Conservation (phyloP, 257 asterid genomes). For the Capsicum baccatum region DNA sequence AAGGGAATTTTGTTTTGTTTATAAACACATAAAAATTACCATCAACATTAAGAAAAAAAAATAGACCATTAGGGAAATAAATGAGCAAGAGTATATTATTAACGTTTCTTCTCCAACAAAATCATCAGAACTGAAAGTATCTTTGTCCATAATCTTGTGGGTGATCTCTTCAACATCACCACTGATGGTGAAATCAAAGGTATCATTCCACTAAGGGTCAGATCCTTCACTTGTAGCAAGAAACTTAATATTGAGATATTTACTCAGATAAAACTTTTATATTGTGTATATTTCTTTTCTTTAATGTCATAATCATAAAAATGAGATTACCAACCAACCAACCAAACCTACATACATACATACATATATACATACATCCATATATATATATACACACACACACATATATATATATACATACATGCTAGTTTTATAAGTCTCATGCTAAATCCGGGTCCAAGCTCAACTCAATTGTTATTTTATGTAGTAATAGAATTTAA, state of each 20-base stretch:
- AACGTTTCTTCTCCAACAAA: slow-evolving; percentile 78
- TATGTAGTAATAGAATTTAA: too few relatives aligned
- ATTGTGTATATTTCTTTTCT: not conserved
- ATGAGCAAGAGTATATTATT: slow-evolving; percentile 34
- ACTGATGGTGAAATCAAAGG: slow-evolving; percentile 66
- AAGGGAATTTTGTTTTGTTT: slow-evolving; percentile 55
- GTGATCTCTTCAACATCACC: slow-evolving; percentile 53
- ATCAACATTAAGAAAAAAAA: not conserved
- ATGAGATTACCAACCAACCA: not conserved
- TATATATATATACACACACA: too few relatives aligned
- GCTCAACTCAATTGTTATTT: too few relatives aligned
- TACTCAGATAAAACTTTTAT: not conserved
- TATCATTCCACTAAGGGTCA: slow-evolving; percentile 83
- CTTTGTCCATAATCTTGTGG: slow-evolving; percentile 75
- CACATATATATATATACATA: too few relatives aligned
- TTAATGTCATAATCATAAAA: not conserved
- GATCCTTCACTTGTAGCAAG: slow-evolving; percentile 58
- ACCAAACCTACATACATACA: too few relatives aligned
- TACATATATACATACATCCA: too few relatives aligned
- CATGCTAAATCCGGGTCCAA: too few relatives aligned
- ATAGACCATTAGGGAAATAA: not conserved
- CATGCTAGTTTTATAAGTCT: too few relatives aligned
- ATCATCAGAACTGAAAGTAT: slow-evolving; percentile 62
- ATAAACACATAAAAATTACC: not conserved
- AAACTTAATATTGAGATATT: not conserved